Conservation (phyloP, 1,284 basidiomycete genomes). For the Schizophyllum commune region DNA sequence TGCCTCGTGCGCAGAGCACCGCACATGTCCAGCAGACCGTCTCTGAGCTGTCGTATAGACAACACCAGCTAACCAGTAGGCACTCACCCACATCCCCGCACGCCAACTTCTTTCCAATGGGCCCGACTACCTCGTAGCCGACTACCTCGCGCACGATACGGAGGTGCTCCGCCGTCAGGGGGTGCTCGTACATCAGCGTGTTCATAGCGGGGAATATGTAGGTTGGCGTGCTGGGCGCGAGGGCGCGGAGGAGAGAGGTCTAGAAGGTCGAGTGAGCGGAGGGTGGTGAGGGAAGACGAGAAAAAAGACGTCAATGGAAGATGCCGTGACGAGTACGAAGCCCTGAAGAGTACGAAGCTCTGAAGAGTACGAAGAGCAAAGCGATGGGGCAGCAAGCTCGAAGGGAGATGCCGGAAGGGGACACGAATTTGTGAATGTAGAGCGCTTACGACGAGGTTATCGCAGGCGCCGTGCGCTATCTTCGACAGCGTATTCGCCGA, state of each 20-base stretch:
- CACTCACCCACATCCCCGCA: constrained; percentile 85
- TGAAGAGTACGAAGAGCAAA: too few species aligned
- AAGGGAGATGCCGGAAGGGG: too few species aligned
- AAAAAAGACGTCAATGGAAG: too few species aligned
- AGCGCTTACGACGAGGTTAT: constrained; percentile 85
- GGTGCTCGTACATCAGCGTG: constrained; percentile 94
- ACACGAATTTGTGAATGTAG: too few species aligned
- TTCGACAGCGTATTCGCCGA: constrained; percentile 95
- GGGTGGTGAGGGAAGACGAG: background rate
- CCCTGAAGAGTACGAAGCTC: too few species aligned
- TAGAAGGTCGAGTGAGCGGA: constrained; percentile 23
- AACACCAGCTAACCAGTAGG: background rate
- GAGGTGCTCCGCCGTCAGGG: constrained; percentile 80
- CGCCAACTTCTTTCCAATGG: constrained; percentile 80
- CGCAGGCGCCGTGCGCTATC: constrained; percentile 82
- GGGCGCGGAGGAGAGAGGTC: constrained; percentile 88
- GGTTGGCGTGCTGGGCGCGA: constrained; percentile 75
- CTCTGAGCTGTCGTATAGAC: too few species aligned
- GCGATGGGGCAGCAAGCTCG: too few species aligned
- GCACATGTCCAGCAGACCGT: too few species aligned
- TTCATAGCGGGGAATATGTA: constrained; percentile 98
- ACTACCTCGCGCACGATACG: constrained; percentile 64
- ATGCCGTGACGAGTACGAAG: too few species aligned
- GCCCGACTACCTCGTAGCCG: constrained; percentile 77
- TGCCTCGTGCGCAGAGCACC: too few species aligned